A percentile compares a stretch with the other conserved stretches of the same genome.
Evolutionary conservation across 768 basidiomycete genomes (phyloP).

Genomic region (Pisolithus microcarpus): DNA sequence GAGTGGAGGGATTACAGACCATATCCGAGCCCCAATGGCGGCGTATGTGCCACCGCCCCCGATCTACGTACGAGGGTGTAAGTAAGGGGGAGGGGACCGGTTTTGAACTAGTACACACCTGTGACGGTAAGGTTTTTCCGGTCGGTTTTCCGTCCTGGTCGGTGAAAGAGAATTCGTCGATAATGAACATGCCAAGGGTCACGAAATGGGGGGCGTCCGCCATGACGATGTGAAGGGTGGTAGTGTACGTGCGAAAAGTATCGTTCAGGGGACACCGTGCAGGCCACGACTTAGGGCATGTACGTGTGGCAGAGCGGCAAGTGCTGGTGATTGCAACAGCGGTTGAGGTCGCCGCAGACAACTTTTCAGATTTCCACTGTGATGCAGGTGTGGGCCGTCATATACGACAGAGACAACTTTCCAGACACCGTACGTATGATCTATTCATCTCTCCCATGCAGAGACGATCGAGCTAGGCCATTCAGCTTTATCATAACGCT

Average conservation of each 20-base stretch:
- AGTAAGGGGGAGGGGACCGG: neutral
- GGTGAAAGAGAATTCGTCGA: conserved; percentile 68
- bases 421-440: conserved; percentile 29
- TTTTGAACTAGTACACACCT: conserved; percentile 34
- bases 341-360: conserved; percentile 4
- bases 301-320: neutral
- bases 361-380: conserved; percentile 10
- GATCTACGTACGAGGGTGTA: conserved; percentile 41
- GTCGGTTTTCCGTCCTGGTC: conserved; percentile 51
- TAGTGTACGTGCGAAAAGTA: conserved; percentile 11
- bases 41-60: conserved; percentile 88
- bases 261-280: neutral
- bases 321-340: neutral
- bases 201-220: conserved; percentile 36
- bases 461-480: neutral
- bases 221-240: conserved; percentile 6
- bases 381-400: conserved; percentile 38
- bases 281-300: neutral
- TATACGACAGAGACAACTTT: conserved; percentile 29
- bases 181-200: conserved; percentile 86
- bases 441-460: neutral
- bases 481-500: conserved; percentile 56
- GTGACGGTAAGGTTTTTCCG: conserved; percentile 37
- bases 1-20: conserved; percentile 32
- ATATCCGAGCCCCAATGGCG: conserved; percentile 73